Evolutionary conservation across 768 basidiomycete genomes (phyloP).

Genomic region (Rhodotorula toruloides): DNA sequence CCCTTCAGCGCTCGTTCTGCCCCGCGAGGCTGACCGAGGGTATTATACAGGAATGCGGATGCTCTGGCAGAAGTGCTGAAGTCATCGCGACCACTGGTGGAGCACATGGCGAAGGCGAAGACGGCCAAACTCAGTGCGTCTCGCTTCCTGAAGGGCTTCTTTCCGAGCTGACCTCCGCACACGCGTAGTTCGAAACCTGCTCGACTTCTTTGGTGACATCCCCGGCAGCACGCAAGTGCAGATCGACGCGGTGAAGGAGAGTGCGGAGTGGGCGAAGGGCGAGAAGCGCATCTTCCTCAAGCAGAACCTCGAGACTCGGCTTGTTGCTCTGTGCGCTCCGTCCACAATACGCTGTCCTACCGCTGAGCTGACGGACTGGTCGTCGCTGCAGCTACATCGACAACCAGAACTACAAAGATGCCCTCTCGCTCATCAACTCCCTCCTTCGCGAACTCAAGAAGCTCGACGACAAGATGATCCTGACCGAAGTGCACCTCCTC

Average conservation of each 20-base stretch:
- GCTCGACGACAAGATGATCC: conserved; percentile 94
- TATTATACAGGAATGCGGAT: conserved; percentile 62
- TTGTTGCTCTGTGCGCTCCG: conserved; percentile 64
- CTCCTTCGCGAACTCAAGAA: conserved; percentile 87
- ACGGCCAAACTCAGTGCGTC: conserved; percentile 86
- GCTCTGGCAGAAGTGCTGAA: conserved; percentile 82
- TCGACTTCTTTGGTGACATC: conserved; percentile 78
- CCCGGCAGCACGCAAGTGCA: conserved; percentile 69
- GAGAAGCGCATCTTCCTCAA: conserved; percentile 95
- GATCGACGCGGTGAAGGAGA: conserved; percentile 78
- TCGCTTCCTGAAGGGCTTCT: neutral
- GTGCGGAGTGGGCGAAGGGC: conserved; percentile 81
- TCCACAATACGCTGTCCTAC: conserved; percentile 45
- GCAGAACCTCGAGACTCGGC: conserved; percentile 83
- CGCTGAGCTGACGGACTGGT: too few species aligned
- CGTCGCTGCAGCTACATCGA: conserved; percentile 62
- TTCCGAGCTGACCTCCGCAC: neutral
- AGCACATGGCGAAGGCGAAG: conserved; percentile 92
- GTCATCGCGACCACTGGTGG: conserved; percentile 76
- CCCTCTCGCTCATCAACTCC: conserved; percentile 72
- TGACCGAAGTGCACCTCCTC: conserved; percentile 91
- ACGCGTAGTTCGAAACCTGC: conserved; percentile 77
- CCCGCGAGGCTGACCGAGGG: neutral
- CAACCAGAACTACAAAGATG: conserved; percentile 66
- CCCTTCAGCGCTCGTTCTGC: neutral